phyloP scores from a whole-genome alignment of 352 stramenopile genomes.

The Phytophthora lateralis region DNA sequence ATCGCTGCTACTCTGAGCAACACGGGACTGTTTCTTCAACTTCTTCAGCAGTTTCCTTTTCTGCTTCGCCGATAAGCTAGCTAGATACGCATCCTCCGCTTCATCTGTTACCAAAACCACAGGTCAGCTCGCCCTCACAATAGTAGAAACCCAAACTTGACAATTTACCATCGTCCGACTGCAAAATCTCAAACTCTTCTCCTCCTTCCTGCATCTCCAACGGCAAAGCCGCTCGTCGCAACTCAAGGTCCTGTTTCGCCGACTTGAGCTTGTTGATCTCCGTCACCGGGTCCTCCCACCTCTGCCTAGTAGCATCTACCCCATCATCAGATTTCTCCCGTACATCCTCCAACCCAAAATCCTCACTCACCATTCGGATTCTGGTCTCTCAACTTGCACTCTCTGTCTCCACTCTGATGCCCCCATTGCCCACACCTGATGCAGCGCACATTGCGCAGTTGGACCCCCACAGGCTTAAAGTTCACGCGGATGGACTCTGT shows the following conservation, averaged over 20 bases:
- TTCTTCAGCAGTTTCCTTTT: constrained; percentile 71
- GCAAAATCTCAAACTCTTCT: constrained; percentile 69
- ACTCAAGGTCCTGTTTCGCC: constrained; percentile 65
- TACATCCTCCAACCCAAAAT: not conserved
- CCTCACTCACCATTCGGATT: constrained; percentile 67
- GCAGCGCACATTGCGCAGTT: constrained; percentile 85
- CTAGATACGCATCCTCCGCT: constrained; percentile 54
- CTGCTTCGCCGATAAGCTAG: constrained; percentile 66
- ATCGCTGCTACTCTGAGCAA: constrained; percentile 5
- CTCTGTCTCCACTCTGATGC: constrained; percentile 83
- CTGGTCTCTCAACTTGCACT: constrained; percentile 73
- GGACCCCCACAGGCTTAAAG: constrained; percentile 86
- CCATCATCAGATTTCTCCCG: not conserved
- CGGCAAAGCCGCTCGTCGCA: constrained; percentile 59
- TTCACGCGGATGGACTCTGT: constrained; percentile 84
- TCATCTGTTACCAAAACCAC: constrained; percentile 27
- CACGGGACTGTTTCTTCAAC: constrained; percentile 39
- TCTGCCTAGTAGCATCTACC: constrained; percentile 70
- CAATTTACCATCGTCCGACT: constrained; percentile 57
- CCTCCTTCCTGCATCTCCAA: constrained; percentile 65
- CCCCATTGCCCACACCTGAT: constrained; percentile 85
- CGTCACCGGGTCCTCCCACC: constrained; percentile 76
- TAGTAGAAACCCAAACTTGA: too few species aligned
- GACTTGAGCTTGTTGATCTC: constrained; percentile 63
- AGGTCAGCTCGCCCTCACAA: constrained; percentile 15